phyloP scores from a whole-genome alignment of 139 green algal species.

The Haematococcus sp. region DNA sequence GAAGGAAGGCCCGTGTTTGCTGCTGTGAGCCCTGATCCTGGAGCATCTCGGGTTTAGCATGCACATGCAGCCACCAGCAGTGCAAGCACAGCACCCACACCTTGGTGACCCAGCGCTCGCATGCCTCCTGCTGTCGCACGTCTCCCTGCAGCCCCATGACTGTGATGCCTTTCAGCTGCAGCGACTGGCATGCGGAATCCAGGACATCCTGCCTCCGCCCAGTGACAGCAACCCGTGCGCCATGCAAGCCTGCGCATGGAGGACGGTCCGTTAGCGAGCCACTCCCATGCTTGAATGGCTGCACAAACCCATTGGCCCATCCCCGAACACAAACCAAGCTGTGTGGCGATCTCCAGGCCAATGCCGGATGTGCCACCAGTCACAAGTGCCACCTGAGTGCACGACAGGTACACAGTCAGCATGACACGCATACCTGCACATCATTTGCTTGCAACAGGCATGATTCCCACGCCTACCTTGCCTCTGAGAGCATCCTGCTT shows the following conservation, averaged over 20 bases:
- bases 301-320: too few relatives aligned
- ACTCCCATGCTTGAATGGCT: too few relatives aligned
- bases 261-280: neutral
- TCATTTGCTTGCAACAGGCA: neutral
- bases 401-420: neutral
- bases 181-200: constrained; percentile 43
- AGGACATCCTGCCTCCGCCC: constrained; percentile 75
- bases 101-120: constrained; percentile 47
- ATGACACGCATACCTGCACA: neutral
- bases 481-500: constrained; percentile 28
- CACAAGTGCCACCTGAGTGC: constrained; percentile 67
- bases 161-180: constrained; percentile 58
- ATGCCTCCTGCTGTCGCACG: constrained; percentile 76
- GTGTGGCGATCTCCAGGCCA: constrained; percentile 78
- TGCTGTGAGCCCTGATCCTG: too few relatives aligned
- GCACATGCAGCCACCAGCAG: too few relatives aligned
- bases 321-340: constrained; percentile 67
- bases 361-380: constrained; percentile 86
- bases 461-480: constrained; percentile 14
- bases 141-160: constrained; percentile 75
- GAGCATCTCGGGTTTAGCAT: too few relatives aligned
- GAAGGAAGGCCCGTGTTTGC: too few relatives aligned
- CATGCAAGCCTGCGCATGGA: constrained; percentile 73
- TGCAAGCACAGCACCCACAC: neutral
- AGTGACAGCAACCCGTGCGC: constrained; percentile 70